Percentiles rank a stretch among this genome's conserved stretches.
Evolutionary conservation across 306 rosid species (phyloP).

Genomic region (Fagus crenata): DNA sequence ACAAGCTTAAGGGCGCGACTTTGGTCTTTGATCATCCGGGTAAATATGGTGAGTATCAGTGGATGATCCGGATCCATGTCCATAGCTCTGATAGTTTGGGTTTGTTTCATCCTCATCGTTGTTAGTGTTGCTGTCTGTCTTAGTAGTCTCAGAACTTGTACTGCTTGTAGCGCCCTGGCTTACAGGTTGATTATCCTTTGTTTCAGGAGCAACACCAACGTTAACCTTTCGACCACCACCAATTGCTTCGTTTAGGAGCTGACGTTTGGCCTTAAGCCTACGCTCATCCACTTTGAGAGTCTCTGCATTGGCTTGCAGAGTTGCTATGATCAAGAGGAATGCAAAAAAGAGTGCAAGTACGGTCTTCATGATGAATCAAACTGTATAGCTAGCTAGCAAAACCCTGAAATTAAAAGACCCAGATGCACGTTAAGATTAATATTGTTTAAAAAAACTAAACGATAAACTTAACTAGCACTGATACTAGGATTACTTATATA

Average conservation of each 20-base stretch:
- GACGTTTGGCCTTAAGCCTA: background rate
- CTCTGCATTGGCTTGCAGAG: slow-evolving; percentile 5
- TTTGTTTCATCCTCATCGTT: slow-evolving; percentile 1
- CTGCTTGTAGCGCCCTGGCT: background rate
- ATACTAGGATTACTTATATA: background rate
- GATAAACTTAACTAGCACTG: background rate
- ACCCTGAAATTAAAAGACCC: background rate
- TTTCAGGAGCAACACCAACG: background rate
- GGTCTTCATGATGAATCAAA: slow-evolving; percentile 2
- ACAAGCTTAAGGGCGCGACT: background rate
- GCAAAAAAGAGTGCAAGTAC: slow-evolving; percentile 2
- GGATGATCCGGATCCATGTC: background rate
- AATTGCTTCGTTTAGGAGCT: background rate
- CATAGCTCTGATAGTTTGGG: background rate
- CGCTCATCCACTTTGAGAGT: background rate
- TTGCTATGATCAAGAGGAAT: slow-evolving; percentile 4
- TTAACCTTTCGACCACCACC: background rate
- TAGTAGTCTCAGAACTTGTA: too few relatives aligned
- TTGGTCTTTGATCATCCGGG: background rate
- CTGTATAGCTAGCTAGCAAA: background rate
- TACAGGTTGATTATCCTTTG: background rate
- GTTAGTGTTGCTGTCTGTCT: background rate
- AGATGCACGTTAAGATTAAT: background rate
- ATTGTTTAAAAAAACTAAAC: background rate
- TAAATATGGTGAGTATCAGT: slow-evolving; percentile 11